Base-by-base conservation (phyloP, 2,329 filamentous ascomycete species). In the Huntiella bhutanensis region DNA sequence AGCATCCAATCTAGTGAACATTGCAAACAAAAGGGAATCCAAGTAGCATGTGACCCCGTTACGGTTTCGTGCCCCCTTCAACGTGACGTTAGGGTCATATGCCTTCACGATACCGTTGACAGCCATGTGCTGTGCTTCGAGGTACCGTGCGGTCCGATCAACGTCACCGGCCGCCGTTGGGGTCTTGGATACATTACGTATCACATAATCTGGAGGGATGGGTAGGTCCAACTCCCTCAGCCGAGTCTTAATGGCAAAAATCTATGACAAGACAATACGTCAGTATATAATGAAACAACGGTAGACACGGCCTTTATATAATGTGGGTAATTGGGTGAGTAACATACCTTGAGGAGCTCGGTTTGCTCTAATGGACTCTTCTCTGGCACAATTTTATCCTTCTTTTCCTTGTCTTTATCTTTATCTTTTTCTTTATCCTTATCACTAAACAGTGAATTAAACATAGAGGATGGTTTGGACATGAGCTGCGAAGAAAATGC, bases 41-140 rank as follows among this genome's bases (percentile, higher is more conserved):
- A 96, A 67, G 59, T 92, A 96, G 64, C 91, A 98, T n/a, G 88
- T 96, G 33, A 94, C 85, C 41, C 74, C 75, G 39, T 80, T 71
- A 41, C 86, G 71, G 57, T 98, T 98, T 54, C 84, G 80, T 10
- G 91, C 88, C 5, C 91, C 91, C 4, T 84, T 64, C 65, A 96
- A 77, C 48, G 72, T 71, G 5, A 80, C 69, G 45, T 70, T 69
- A 6, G 84, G 75, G 47, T 84, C 71, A 62, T 84, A 93, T 12
- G 76, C 73, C 51, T 77, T 69, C 52, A 96, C 72, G 36, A 83
- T 74, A 12, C 88, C 87, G 28, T 84, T 75, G 35, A 84, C 77
- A 0, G 88, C 83, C 54, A 87, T 78, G 55, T 88, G 78, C 52
- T 92, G 75, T 17, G 95, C 66, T 37, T 81, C 63, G 42, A 95